Percentiles rank a stretch among this genome's conserved stretches.
phyloP scores from a whole-genome alignment of 257 asterid species.

The Apocynum venetum region DNA sequence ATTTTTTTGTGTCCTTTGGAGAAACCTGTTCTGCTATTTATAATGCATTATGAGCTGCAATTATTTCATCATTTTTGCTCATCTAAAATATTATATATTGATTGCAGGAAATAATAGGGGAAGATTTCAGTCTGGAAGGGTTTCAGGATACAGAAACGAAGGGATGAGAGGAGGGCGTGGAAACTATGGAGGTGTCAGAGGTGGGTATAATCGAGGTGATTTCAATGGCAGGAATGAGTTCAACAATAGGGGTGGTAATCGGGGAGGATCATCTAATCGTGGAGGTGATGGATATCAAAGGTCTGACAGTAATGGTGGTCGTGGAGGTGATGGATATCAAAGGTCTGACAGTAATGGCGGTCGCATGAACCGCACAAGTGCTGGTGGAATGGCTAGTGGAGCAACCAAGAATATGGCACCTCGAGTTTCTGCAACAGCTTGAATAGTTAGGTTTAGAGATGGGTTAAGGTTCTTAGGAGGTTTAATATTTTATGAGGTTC shows the following conservation, averaged over 20 bases:
- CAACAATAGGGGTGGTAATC: constrained; percentile 52
- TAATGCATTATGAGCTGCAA: not conserved
- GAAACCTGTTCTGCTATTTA: not conserved
- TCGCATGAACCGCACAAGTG: constrained; percentile 33
- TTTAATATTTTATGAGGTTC: constrained; percentile 9
- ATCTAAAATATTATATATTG: not conserved
- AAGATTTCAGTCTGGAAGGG: constrained; percentile 63
- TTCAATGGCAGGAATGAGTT: constrained; percentile 55
- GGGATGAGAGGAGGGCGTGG: constrained; percentile 86
- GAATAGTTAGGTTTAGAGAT: constrained; percentile 27
- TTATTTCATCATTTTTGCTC: not conserved
- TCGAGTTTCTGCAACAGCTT: constrained; percentile 59
- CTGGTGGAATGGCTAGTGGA: constrained; percentile 51
- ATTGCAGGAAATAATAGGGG: constrained; percentile 52
- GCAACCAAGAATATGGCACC: constrained; percentile 44
- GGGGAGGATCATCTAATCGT: constrained; percentile 54
- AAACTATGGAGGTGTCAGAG: constrained; percentile 61
- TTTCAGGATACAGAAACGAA: constrained; percentile 74
- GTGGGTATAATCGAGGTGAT: constrained; percentile 56
- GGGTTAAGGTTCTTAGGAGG: constrained; percentile 25
- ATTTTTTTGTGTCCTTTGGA: not conserved
- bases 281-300: constrained; percentile 59
- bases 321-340: constrained; percentile 60
- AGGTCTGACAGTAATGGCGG: constrained; percentile 48
- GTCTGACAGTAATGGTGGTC: constrained; percentile 46